Evolutionary conservation across 805 yeast species (phyloP).

Genomic region (Brettanomyces naardenensis): DNA sequence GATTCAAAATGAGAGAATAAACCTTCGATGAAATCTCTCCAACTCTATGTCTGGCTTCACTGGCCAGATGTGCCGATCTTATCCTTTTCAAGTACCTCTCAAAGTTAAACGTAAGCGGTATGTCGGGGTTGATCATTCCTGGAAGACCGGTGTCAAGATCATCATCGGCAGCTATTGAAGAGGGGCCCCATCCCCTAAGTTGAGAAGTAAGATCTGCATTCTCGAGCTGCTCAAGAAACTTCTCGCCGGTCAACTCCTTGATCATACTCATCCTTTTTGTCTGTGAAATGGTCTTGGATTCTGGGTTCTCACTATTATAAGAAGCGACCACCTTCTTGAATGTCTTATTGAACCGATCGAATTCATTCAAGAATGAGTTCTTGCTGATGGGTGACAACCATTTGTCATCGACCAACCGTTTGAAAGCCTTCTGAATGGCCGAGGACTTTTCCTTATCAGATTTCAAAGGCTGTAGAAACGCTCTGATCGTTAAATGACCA

Average conservation of each 20-base stretch:
- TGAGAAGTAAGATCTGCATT: constrained; percentile 8
- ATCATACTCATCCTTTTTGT: constrained; percentile 53
- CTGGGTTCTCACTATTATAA: constrained; percentile 19
- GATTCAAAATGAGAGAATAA: constrained; percentile 47
- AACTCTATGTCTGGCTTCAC: constrained; percentile 55
- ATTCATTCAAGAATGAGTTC: constrained; percentile 23
- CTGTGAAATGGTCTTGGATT: constrained; percentile 35
- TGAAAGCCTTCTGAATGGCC: constrained; percentile 30
- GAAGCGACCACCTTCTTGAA: constrained; percentile 31
- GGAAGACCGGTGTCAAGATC: constrained; percentile 7
- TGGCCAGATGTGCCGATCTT: constrained; percentile 56
- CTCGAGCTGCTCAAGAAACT: constrained; percentile 10
- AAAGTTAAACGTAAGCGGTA: constrained; percentile 55
- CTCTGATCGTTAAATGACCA: constrained; percentile 51
- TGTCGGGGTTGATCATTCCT: constrained; percentile 37
- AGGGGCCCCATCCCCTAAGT: constrained; percentile 1
- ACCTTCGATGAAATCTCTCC: constrained; percentile 64
- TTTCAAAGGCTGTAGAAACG: constrained; percentile 24
- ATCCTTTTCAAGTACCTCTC: constrained; percentile 59
- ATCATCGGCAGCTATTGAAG: constrained; percentile 5
- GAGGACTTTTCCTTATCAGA: constrained; percentile 17
- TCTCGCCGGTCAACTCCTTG: constrained; percentile 42
- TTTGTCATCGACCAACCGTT: constrained; percentile 38
- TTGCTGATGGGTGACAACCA: constrained; percentile 42
- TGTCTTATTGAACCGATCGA: constrained; percentile 25